A percentile compares a stretch with the other conserved stretches of the same genome.
These are phyloP conservation scores for Mycena chlorophos DNA, from an alignment of 768 basidiomycete genomes.

Conservation along the genomic window DNA sequence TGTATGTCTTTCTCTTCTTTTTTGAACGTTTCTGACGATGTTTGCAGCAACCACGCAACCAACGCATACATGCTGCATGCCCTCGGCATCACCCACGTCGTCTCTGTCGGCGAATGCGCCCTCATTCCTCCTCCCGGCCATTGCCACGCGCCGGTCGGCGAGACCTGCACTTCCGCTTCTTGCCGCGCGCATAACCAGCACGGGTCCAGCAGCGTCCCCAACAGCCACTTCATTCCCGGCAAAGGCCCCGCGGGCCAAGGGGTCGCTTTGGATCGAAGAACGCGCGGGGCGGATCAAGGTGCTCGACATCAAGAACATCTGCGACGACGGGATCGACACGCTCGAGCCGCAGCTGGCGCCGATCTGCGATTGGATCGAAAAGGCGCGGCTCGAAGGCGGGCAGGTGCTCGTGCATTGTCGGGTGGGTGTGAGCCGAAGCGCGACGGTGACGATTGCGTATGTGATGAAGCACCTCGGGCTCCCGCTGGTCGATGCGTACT, in stretches of 20 bases:
- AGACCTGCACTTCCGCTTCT: constrained; percentile 14
- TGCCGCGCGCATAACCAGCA: constrained; percentile 32
- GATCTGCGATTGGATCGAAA: constrained; percentile 93
- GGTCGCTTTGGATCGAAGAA: constrained; percentile 86
- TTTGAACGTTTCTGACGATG: constrained; percentile 12
- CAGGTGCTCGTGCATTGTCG: constrained; percentile 94
- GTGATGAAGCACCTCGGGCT: constrained; percentile 90
- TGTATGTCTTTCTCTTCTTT: constrained; percentile 56
- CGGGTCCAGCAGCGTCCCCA: too few species aligned
- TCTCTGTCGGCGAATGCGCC: constrained; percentile 94
- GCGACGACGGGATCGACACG: constrained; percentile 96
- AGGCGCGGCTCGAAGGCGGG: constrained; percentile 78
- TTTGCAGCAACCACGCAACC: constrained; percentile 79
- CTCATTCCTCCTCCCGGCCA: constrained; percentile 73
- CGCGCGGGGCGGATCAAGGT: constrained; percentile 88
- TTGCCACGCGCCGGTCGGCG: constrained; percentile 24
- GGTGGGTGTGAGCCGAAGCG: constrained; percentile 97
- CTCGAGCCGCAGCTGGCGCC: constrained; percentile 85
- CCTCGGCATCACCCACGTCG: constrained; percentile 94
- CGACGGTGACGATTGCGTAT: constrained; percentile 95
- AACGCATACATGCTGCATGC: constrained; percentile 97
- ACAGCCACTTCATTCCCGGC: constrained; percentile 40
- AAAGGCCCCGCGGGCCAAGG: constrained; percentile 53
- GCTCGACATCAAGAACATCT: constrained; percentile 87
- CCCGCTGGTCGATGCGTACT: constrained; percentile 89